phyloP scores from a whole-genome alignment of 495 filamentous ascomycete species.

The Jackrogersella multiformis region DNA sequence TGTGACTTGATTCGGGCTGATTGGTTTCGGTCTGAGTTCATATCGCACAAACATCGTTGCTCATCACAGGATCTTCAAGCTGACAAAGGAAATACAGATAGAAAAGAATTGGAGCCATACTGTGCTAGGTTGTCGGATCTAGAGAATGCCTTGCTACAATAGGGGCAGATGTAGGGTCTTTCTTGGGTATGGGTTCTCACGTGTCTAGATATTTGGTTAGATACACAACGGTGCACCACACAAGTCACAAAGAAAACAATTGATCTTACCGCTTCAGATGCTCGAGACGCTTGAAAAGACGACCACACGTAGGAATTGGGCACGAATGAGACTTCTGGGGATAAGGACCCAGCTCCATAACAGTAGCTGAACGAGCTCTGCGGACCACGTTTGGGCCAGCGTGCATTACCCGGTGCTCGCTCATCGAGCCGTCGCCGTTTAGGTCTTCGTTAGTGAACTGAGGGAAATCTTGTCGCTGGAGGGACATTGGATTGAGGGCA shows the following conservation, averaged over 20 bases:
- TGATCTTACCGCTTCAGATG: constrained; percentile 95
- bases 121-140: constrained; percentile 98
- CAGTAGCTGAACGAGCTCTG: constrained; percentile 91
- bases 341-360: constrained; percentile 96
- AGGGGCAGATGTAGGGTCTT: constrained; percentile 94
- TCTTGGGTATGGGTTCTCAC: constrained; percentile 99
- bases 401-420: constrained; percentile 69
- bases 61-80: constrained; percentile 48
- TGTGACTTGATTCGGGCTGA: constrained; percentile 41
- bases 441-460: constrained; percentile 72
- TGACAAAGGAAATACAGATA: constrained; percentile 45
- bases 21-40: constrained; percentile 37
- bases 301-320: constrained; percentile 97
- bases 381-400: constrained; percentile 78
- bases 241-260: constrained; percentile 57
- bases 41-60: constrained; percentile 49
- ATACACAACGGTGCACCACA: constrained; percentile 53
- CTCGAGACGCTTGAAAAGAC: constrained; percentile 98
- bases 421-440: constrained; percentile 64
- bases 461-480: constrained; percentile 73
- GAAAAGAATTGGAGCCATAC: constrained; percentile 64
- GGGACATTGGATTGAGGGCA: constrained; percentile 71
- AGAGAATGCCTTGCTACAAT: constrained; percentile 98
- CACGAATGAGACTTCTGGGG: constrained; percentile 97
- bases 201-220: constrained; percentile 80